Evolutionary conservation across 441 rosid species (phyloP), one percentile per base, ranked within the genome.

Genomic region (Aleurites moluccanus): DNA sequence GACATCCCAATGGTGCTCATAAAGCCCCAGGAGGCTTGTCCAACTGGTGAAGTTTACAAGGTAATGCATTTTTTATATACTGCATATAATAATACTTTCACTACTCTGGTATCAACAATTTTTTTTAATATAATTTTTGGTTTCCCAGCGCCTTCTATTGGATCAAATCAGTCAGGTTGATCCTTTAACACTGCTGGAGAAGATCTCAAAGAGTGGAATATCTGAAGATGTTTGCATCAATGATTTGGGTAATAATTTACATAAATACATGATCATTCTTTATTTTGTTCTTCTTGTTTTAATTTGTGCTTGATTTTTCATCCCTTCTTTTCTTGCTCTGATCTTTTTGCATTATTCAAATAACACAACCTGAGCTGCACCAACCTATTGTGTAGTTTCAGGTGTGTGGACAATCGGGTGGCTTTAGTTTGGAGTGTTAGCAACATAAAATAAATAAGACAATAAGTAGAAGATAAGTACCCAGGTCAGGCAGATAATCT

Each of bases 31-130:
- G 89, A 90, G 74, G 97, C 97, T 75, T 96, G 98, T 79, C 75
- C 99, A 59, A 96, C 99, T 42, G 98, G 90, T 80, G 97, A 90
- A 82, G 98, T 96, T 79, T 95, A 93, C 89, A 91, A 87, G 93
- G 98, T 93, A 88, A 75, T 74, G 50, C 44, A 53, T 15, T 63
- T 30, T 47, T 53, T 20, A 21, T 33, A 9, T 50, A 23, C 57
- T 35, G 42, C 27, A 38, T 11, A 28, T 33, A 7, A 44, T 16
- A 21, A 18, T 28, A 10, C 15, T 44, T 64, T 28, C 21, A 20
- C 62, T 52, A 49, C 23, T 44, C 59, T 45, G 28, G 10, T 25
- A 35, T 53, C 50, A 65, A 16, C 44, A 35, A 16, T 21, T 63
- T 35, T 64, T 52, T 38, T 67, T 78, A 30, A 62, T 55, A 66